These are phyloP conservation scores for Sordaria brevicollis DNA, from an alignment of 495 filamentous ascomycete genomes.

Conservation along the genomic window DNA sequence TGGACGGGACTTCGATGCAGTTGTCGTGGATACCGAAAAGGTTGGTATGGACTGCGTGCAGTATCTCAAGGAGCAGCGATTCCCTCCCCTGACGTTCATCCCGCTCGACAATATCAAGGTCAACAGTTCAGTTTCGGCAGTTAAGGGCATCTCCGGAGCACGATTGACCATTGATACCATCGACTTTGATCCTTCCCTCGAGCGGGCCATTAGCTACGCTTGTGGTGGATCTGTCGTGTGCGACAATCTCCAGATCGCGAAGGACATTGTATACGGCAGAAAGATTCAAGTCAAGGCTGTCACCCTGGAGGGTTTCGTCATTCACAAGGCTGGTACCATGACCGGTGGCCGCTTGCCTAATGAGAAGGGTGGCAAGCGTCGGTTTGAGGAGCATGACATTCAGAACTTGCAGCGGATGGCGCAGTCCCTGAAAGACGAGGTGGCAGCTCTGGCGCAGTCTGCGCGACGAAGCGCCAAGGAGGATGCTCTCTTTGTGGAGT, in stretches of 20 bases:
- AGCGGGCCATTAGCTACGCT: constrained; percentile 87
- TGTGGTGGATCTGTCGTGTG: constrained; percentile 96
- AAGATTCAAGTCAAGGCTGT: constrained; percentile 88
- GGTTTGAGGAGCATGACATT: constrained; percentile 83
- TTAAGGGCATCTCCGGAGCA: constrained; percentile 79
- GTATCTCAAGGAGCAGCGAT: constrained; percentile 81
- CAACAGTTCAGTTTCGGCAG: constrained; percentile 71
- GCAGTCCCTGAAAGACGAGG: constrained; percentile 62
- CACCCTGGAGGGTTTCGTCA: constrained; percentile 81
- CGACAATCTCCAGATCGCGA: constrained; percentile 74
- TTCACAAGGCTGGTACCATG: constrained; percentile 96
- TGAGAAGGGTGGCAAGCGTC: constrained; percentile 61
- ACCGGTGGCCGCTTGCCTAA: constrained; percentile 77
- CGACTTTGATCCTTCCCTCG: constrained; percentile 77
- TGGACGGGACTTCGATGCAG: constrained; percentile 84
- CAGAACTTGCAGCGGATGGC: constrained; percentile 58
- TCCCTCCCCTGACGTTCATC: constrained; percentile 80
- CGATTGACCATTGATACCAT: constrained; percentile 93
- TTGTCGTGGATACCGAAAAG: constrained; percentile 95
- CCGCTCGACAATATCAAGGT: constrained; percentile 96
- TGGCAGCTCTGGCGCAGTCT: constrained; percentile 63
- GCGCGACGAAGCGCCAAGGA: constrained; percentile 65
- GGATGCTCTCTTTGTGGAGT: constrained; percentile 68
- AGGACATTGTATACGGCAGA: constrained; percentile 77
- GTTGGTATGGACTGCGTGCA: constrained; percentile 89